Evolutionary conservation across 2,329 filamentous ascomycete species (phyloP).

Genomic region (Colletotrichum sp.): DNA sequence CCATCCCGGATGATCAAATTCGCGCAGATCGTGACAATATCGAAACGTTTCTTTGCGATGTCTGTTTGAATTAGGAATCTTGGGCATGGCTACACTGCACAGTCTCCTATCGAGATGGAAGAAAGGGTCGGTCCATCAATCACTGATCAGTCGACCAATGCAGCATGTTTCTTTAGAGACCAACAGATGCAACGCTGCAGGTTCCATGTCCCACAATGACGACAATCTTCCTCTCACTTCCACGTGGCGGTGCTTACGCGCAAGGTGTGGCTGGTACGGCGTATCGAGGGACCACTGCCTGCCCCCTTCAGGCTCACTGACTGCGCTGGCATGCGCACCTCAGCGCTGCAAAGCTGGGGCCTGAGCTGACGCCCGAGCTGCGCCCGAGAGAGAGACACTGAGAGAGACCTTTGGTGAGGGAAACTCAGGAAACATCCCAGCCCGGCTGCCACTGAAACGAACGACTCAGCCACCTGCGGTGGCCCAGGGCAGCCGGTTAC

Average conservation of each 20-base stretch:
- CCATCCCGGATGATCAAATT: neutral
- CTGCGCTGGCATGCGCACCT: neutral
- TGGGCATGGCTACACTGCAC: neutral
- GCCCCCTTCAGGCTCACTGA: neutral
- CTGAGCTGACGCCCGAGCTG: conserved; percentile 16
- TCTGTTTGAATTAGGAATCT: neutral
- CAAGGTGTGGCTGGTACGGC: conserved; percentile 4
- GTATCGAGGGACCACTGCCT: neutral
- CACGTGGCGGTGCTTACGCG: conserved; percentile 14
- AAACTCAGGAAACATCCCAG: neutral
- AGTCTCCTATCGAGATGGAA: neutral
- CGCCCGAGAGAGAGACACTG: neutral
- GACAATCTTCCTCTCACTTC: conserved; percentile 16
- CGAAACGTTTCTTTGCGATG: neutral
- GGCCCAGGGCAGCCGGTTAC: conserved; percentile 10
- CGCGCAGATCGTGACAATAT: neutral
- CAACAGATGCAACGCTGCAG: neutral
- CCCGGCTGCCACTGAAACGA: conserved; percentile 14
- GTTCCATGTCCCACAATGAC: conserved; percentile 18
- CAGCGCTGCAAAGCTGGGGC: neutral
- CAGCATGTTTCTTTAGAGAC: neutral
- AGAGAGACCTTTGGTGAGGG: neutral
- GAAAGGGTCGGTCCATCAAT: neutral
- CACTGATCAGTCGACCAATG: neutral
- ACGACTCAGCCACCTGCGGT: conserved; percentile 19